Base-by-base conservation (phyloP, 345 rosid genomes). In the Salix dunnii region DNA sequence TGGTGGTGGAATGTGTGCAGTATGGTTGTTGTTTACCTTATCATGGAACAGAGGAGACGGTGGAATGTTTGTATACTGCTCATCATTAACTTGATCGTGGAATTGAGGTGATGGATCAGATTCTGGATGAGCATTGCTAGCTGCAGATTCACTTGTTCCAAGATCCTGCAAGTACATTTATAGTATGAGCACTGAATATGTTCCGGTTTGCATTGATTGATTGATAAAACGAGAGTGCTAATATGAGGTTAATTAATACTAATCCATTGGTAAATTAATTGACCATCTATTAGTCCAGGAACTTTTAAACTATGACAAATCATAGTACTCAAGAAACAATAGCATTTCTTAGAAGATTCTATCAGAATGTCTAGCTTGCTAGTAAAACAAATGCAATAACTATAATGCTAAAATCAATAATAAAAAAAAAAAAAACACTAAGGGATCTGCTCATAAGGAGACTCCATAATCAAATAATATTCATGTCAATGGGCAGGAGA, bases 141-240 rank as follows among this genome's bases (percentile, higher is more conserved):
- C 72, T 73, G 83, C 69, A 71, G 88, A 40, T 72, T 86, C 93
- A 65, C 79, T 78, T 21, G 85, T 68, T 71, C 87, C 85, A 38
- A 77, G 73, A 83, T 87, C 97, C 99, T 95, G 92, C 84, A 87
- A 74, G 71, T 65, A 77, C 21, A 82, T 35, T 71, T 48, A 82
- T 65, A 40, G 72, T 69, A 68, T 46, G 25, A 76, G 67, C 12
- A 77, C 70, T 69, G n/a, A 40, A 49, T 30, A 30, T 55, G 20
- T 43, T 73, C 33, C 38, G 14, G 17, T 33, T 70, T n/a, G 63
- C 61, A 31, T 23, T 9, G 42, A 43, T 6, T 36, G 18, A n/a
- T 42, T n/a, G 25, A 28, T 27, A 67, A 67, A 28, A 8, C 8
- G 16, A 48, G 28, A 76, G 28, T 17, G 58, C 43, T 40, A 40